phyloP scores from a whole-genome alignment of 306 rosid species.

The Dryas alaskensis region DNA sequence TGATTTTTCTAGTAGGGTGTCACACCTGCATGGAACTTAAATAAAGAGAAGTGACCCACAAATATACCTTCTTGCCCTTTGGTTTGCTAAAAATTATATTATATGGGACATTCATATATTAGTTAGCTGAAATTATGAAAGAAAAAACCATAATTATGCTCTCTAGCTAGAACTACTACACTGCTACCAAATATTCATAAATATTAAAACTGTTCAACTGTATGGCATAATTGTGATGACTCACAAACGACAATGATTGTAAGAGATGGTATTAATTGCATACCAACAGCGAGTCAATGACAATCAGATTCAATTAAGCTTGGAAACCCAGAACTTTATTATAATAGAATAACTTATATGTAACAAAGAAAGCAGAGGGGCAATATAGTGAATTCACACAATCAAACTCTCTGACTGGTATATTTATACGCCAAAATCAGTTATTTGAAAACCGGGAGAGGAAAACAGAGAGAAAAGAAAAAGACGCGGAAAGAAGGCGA shows the following conservation, averaged over 20 bases:
- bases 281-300: not conserved
- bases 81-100: not conserved
- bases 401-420: not conserved
- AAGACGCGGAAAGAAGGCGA: not conserved
- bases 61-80: not conserved
- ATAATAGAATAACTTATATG: too few relatives aligned
- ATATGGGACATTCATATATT: not conserved
- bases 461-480: constrained; percentile 19
- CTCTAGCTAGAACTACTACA: not conserved
- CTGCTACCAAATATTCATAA: not conserved
- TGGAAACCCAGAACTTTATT: not conserved
- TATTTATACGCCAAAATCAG: constrained; percentile 35
- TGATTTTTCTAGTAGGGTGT: not conserved
- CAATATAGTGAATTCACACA: constrained; percentile 18
- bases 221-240: not conserved
- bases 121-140: not conserved
- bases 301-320: not conserved
- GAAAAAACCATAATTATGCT: not conserved
- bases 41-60: not conserved
- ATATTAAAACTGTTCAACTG: not conserved
- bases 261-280: not conserved
- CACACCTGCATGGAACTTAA: not conserved
- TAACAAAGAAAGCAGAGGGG: constrained; percentile 20
- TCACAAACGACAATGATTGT: not conserved
- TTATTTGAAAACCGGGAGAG: constrained; percentile 40